These are phyloP conservation scores for Stylonectria norvegica DNA, from an alignment of 2,329 filamentous ascomycete species.

Conservation along the genomic window DNA sequence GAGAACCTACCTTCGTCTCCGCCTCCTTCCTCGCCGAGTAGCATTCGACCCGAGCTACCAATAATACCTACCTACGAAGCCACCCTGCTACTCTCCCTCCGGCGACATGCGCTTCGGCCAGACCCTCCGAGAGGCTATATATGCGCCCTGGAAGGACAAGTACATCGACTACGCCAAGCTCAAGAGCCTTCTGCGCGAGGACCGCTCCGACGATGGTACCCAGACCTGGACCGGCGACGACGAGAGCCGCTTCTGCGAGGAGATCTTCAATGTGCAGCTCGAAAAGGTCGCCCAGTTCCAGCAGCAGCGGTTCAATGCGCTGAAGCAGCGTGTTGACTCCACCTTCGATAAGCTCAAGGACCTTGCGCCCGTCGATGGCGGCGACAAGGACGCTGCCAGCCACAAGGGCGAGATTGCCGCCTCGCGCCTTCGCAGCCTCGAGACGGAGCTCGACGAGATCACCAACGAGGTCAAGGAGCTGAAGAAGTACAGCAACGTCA, in stretches of 20 bases:
- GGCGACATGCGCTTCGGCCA: slow-evolving; percentile 82
- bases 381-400: slow-evolving; percentile 45
- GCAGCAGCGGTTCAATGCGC: slow-evolving; percentile 63
- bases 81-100: slow-evolving; percentile 3
- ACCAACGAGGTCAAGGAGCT: slow-evolving; percentile 89
- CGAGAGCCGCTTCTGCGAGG: slow-evolving; percentile 89
- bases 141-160: slow-evolving; percentile 84
- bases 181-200: slow-evolving; percentile 82
- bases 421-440: slow-evolving; percentile 64
- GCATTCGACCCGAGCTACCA: no score
- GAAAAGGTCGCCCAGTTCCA: slow-evolving; percentile 95
- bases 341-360: slow-evolving; percentile 73
- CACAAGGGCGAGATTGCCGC: slow-evolving; percentile 48
- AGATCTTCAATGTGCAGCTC: slow-evolving; percentile 89
- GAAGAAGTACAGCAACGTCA: slow-evolving; percentile 92
- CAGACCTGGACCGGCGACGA: slow-evolving; percentile 88
- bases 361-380: slow-evolving; percentile 53
- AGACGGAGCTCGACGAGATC: slow-evolving; percentile 79
- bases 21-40: no score
- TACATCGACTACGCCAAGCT: slow-evolving; percentile 97
- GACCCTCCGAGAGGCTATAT: slow-evolving; percentile 75
- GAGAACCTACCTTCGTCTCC: no score
- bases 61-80: no score
- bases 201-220: slow-evolving; percentile 59
- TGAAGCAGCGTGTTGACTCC: slow-evolving; percentile 53